Percentiles rank a stretch among this genome's conserved stretches.
Evolutionary conservation across 2,329 filamentous ascomycete genomes (phyloP).

Genomic region (Penicillium sp.): DNA sequence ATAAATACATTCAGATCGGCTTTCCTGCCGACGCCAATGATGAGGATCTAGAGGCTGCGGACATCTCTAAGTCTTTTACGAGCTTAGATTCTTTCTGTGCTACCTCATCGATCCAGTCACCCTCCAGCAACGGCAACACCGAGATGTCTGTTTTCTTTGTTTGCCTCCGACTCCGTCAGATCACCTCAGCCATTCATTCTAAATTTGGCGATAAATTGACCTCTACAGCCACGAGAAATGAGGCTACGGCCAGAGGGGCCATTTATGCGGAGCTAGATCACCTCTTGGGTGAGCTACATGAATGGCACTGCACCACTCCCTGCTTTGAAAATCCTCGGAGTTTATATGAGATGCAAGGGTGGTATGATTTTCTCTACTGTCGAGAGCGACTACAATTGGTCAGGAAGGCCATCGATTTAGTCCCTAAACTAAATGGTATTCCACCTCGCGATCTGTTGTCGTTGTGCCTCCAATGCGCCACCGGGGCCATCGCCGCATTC

Average conservation of each 20-base stretch:
- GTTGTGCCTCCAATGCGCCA: constrained; percentile 43
- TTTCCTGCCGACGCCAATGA: constrained; percentile 45
- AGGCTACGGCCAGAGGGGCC: constrained; percentile 13
- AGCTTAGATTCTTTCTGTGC: constrained; percentile 22
- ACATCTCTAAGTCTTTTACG: constrained; percentile 15
- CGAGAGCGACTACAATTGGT: constrained; percentile 49
- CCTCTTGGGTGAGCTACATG: constrained; percentile 41
- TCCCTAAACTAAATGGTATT: constrained; percentile 39
- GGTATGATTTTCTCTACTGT: constrained; percentile 50
- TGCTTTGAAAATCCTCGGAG: constrained; percentile 39
- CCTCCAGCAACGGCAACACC: constrained; percentile 15
- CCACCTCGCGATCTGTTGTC: constrained; percentile 40
- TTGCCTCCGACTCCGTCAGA: constrained; percentile 44
- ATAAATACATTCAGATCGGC: constrained; percentile 43
- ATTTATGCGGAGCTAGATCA: constrained; percentile 30
- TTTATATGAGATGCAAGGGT: constrained; percentile 51
- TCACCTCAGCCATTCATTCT: constrained; percentile 41
- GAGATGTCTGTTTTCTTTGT: constrained; percentile 48
- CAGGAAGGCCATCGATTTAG: constrained; percentile 47
- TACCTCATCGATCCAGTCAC: constrained; percentile 1
- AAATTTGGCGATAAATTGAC: constrained; percentile 12
- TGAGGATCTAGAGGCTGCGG: constrained; percentile 33
- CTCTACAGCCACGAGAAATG: not conserved
- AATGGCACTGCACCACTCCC: constrained; percentile 43
- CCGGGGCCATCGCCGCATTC: constrained; percentile 46